Evolutionary conservation across 2,329 filamentous ascomycete genomes (phyloP).

Genomic region (Fusarium pseudograminearum): DNA sequence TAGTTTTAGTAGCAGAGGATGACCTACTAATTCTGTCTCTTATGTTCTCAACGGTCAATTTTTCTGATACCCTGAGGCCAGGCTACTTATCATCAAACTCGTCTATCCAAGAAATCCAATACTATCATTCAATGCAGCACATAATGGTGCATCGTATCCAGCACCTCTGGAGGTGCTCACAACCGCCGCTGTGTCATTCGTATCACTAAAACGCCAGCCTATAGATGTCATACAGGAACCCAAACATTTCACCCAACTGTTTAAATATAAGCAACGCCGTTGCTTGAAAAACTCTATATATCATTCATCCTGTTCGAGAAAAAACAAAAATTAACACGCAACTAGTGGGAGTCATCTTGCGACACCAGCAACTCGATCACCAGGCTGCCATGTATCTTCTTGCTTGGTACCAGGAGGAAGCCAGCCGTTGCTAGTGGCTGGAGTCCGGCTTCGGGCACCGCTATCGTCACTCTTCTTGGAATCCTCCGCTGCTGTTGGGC

Average conservation of each 20-base stretch:
- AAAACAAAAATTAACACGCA: slow-evolving; percentile 6
- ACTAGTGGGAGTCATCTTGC: slow-evolving; percentile 20
- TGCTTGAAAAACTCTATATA: slow-evolving; percentile 16
- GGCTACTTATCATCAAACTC: slow-evolving; percentile 20
- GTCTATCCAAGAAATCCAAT: slow-evolving; percentile 37
- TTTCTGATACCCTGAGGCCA: too few relatives aligned
- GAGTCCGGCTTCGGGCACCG: slow-evolving; percentile 54
- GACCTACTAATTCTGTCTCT: too few relatives aligned
- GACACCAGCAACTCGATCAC: slow-evolving; percentile 51
- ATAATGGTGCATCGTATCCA: slow-evolving; percentile 41
- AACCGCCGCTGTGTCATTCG: slow-evolving; percentile 8
- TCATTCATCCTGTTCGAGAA: neutral
- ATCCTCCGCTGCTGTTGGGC: slow-evolving; percentile 56
- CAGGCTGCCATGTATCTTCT: slow-evolving; percentile 80
- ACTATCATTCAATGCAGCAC: slow-evolving; percentile 40
- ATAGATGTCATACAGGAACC: slow-evolving; percentile 37
- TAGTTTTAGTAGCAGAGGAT: too few relatives aligned
- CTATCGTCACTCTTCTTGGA: slow-evolving; percentile 69
- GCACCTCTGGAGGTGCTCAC: slow-evolving; percentile 10
- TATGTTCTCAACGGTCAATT: too few relatives aligned
- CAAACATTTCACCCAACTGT: slow-evolving; percentile 31
- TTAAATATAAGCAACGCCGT: slow-evolving; percentile 11
- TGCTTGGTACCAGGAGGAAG: slow-evolving; percentile 84
- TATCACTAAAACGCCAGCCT: slow-evolving; percentile 37
- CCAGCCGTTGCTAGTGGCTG: slow-evolving; percentile 66